A percentile compares a stretch with the other conserved stretches of the same genome.
Conservation (phyloP, 345 rosid species). For the Lepidium sativum region DNA sequence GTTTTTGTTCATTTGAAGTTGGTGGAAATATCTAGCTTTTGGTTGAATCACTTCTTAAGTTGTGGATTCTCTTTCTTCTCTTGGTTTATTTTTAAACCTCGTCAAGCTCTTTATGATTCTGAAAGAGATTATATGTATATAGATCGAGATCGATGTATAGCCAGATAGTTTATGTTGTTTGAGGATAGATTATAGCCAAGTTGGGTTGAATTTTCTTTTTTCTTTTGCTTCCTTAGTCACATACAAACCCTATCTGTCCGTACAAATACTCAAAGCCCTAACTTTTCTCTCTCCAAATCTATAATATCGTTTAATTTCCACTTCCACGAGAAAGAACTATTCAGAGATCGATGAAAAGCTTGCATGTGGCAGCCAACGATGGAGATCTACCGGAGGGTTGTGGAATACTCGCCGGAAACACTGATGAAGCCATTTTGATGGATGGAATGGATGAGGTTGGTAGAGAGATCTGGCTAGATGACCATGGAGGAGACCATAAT, state of each 20-base stretch:
- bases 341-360: conserved; percentile 21
- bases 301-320: conserved; percentile 11
- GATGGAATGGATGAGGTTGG: conserved; percentile 28
- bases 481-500: conserved; percentile 34
- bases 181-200: conserved; percentile 25
- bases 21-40: not conserved
- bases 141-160: conserved; percentile 2
- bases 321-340: not conserved
- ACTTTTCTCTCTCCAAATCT: conserved; percentile 12
- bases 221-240: conserved; percentile 23
- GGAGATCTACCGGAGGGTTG: conserved; percentile 21
- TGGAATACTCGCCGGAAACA: conserved; percentile 23
- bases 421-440: conserved; percentile 16
- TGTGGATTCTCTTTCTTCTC: conserved; percentile 4
- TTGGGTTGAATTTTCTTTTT: conserved; percentile 20
- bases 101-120: conserved; percentile 8
- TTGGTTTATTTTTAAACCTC: not conserved
- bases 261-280: conserved; percentile 27
- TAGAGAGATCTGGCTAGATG: conserved; percentile 50
- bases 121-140: not conserved
- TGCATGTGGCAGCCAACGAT: conserved; percentile 22
- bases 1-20: conserved; percentile 4
- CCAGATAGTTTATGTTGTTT: conserved; percentile 33
- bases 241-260: conserved; percentile 31
- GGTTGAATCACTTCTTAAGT: conserved; percentile 16